Base-by-base conservation (phyloP, 73 alveolate genomes). In the Paramecium caudatum region DNA sequence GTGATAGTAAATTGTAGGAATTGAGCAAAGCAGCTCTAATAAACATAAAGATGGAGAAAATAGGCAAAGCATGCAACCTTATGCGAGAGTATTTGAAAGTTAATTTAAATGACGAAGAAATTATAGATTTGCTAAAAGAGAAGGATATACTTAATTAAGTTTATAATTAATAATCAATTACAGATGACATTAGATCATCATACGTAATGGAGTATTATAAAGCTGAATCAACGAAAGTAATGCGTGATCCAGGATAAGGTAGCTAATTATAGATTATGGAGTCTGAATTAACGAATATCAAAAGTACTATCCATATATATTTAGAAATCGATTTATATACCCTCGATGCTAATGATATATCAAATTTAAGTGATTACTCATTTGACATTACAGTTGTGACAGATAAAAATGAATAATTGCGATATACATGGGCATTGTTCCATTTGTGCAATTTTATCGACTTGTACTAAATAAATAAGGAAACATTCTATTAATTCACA, bases 381-480 rank as follows among this genome's bases (percentile, higher is more conserved):
- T 74, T 74, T 74, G 88, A 74, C 15, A 74, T 74, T 3, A 74
- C 88, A 6, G 43, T 43, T 19, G 68, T 74, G 17, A n/a, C 36
- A 15, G 88, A 74, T 37, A 19, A 37, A 74, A 19, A 19, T 27
- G 62, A 74, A 17, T 41, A 74, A 41, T 13, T 74, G 15, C 4
- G 88, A 21, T 74, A 74, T 74, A 74, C 88, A 12, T 74, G 88
- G 88, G 88, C 88, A n/a, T 25, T 74, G 43, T 74, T 74, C 32
- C 65, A 74, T 74, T 37, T 74, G 30, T 74, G 69, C 19, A 74
- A 74, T 74, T 74, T 41, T 25, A 74, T 74, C 2, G 88, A 74
- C 34, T 63, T 49, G 15, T 86, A 86, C 25, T 49, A 86, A 86
- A 86, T 86, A 41, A 47, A 47, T 8, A 86, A 62, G 13, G 93